Conservation (phyloP, 306 rosid genomes). For the Dryas octopetala region DNA sequence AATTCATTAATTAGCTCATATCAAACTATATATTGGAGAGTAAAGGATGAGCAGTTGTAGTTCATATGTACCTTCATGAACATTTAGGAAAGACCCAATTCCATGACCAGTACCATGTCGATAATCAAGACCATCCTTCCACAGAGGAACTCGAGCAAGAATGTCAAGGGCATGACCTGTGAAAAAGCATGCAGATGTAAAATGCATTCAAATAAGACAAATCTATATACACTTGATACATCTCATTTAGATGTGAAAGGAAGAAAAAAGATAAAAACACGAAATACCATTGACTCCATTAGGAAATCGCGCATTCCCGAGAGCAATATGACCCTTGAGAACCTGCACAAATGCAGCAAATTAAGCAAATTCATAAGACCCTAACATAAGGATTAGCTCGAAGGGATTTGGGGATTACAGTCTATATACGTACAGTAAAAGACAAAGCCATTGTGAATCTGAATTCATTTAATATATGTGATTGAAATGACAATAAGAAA, state of each 20-base stretch:
- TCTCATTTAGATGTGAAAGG: slow-evolving; percentile 13
- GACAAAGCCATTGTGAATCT: background rate
- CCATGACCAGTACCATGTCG: slow-evolving; percentile 99
- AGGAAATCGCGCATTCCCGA: slow-evolving; percentile 92
- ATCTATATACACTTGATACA: slow-evolving; percentile 4
- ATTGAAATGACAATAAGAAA: background rate
- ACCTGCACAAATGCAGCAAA: slow-evolving; percentile 58
- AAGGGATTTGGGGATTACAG: background rate
- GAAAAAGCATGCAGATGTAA: slow-evolving; percentile 12
- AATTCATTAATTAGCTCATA: slow-evolving; percentile 1
- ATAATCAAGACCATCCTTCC: slow-evolving; percentile 97
- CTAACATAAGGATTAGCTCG: background rate
- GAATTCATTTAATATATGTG: background rate
- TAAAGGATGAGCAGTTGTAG: slow-evolving; percentile 19
- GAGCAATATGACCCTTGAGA: slow-evolving; percentile 88
- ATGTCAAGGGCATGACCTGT: slow-evolving; percentile 81
- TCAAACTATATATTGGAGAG: slow-evolving; percentile 6
- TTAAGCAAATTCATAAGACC: slow-evolving; percentile 21
- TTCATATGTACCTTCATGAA: slow-evolving; percentile 77
- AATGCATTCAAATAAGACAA: slow-evolving; percentile 2
- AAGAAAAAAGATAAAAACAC: slow-evolving; percentile 1
- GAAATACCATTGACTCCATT: slow-evolving; percentile 85
- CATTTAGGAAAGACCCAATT: slow-evolving; percentile 93
- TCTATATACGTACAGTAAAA: background rate
- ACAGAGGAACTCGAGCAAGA: slow-evolving; percentile 92